A percentile compares a stretch with the other conserved stretches of the same genome.
These are phyloP conservation scores for Monilinia aucupariae DNA, from an alignment of 2,329 filamentous ascomycete genomes.

Conservation along the genomic window DNA sequence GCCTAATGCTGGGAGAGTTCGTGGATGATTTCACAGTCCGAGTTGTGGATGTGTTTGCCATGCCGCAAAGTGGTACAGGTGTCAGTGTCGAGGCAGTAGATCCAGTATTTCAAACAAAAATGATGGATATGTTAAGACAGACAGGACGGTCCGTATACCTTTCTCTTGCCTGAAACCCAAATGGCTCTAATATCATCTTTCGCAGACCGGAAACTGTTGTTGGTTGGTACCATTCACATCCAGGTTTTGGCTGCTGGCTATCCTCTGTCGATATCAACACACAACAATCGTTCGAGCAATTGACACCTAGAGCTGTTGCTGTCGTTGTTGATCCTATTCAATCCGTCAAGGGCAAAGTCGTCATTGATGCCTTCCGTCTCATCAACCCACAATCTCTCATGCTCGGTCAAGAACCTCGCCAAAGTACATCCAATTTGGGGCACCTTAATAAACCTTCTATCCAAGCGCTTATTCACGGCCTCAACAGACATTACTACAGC, in stretches of 20 bases:
- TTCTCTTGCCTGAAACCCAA: not conserved
- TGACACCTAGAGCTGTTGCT: conserved; percentile 92
- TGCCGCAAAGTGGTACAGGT: conserved; percentile 97
- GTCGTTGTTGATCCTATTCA: conserved; percentile 98
- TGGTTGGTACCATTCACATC: conserved; percentile 99
- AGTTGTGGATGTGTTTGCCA: conserved; percentile 97
- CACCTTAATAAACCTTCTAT: conserved; percentile 99
- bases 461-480: conserved; percentile 93
- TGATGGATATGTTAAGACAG: conserved; percentile 99
- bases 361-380: conserved; percentile 96
- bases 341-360: conserved; percentile 98
- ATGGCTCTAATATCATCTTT: conserved; percentile 18
- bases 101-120: conserved; percentile 98
- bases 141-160: conserved; percentile 68
- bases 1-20: conserved; percentile 96
- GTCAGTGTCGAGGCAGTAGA: conserved; percentile 98
- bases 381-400: conserved; percentile 98
- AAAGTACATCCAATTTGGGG: conserved; percentile 95
- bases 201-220: conserved; percentile 89
- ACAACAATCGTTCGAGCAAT: conserved; percentile 98
- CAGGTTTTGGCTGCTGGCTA: conserved; percentile 98
- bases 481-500: conserved; percentile 98
- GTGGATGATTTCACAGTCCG: conserved; percentile 98
- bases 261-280: conserved; percentile 99
- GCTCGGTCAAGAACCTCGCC: conserved; percentile 94